Base-by-base conservation (phyloP, 805 yeast genomes). In the Candida fluviatilis region DNA sequence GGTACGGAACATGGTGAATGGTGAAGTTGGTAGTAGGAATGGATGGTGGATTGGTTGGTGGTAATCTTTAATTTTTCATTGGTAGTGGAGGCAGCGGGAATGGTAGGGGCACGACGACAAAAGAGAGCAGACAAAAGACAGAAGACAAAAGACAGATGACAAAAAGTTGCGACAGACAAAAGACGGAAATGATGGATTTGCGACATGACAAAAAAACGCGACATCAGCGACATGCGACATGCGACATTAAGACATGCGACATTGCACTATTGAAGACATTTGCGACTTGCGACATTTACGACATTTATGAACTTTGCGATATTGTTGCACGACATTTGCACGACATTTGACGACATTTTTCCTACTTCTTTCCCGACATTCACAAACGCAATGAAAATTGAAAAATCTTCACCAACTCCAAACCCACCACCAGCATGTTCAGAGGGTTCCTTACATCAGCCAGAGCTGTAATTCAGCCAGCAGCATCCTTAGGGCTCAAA, bases 401-500 rank as follows among this genome's bases (percentile, higher is more conserved):
- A 28, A 36, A 28, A 28, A 28, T 35, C 23, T 34, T 25, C 36
- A 34, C 24, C n/a, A n/a, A 11, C 27, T 6, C 28, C 14, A 17
- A 8, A n/a, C 7, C 23, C 31, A 13, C 19, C 10, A 21, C 15
- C 12, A 23, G 5, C 24, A 54, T 54, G 59, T 36, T 54, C 32
- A 50, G 50, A 42, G 36, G 51, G 25, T 41, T 54, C 34, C 35
- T 52, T 14, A 38, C 40, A 12, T n/a, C 31, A 8, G 18, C 21
- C 2, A 26, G 34, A 30, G 19, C 34, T 14, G 10, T 34, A n/a
- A 16, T 30, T 4, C 17, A 13, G 24, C 31, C 40, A n/a, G 11
- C 34, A 18, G 18, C 25, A 5, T 26, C 29, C 15, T 26, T 26
- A n/a, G 33, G 33, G 7, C 17, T 30, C 6, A 30, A 30, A 26